phyloP scores from a whole-genome alignment of 768 basidiomycete genomes.

The Mycena epipterygia region DNA sequence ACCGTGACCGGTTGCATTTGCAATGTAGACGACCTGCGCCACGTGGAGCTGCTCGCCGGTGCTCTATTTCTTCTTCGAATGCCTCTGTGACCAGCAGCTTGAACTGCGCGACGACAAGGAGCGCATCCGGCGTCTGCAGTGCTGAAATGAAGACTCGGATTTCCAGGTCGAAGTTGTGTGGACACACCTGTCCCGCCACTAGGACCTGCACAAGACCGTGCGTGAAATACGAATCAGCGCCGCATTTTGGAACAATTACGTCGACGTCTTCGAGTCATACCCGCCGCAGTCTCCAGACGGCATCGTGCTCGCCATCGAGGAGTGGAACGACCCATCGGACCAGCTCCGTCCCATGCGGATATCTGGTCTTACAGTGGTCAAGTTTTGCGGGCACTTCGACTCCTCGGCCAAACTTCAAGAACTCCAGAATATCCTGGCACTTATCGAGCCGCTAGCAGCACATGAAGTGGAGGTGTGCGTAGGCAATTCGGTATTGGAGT shows the following conservation, averaged over 20 bases:
- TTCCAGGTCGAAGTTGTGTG: conserved; percentile 3
- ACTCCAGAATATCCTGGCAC: background rate
- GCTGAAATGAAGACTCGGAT: background rate
- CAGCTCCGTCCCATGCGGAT: background rate
- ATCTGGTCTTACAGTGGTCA: background rate
- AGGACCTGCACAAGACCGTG: conserved; percentile 15
- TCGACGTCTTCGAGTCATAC: background rate
- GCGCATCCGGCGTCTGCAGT: conserved; percentile 8
- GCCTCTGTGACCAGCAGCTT: background rate
- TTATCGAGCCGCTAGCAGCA: background rate
- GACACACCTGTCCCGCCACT: background rate
- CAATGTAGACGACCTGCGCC: background rate
- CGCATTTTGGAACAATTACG: background rate
- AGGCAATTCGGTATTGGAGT: background rate
- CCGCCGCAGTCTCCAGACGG: background rate
- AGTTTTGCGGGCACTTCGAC: background rate
- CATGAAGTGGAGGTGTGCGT: background rate
- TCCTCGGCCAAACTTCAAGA: too few species aligned
- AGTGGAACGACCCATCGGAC: background rate
- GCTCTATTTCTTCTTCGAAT: background rate
- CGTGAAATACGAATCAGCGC: background rate
- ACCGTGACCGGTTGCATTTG: background rate
- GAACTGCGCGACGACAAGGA: background rate
- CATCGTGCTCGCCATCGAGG: background rate
- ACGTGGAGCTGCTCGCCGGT: background rate